These are phyloP conservation scores for Russula griseocarnosa DNA, from an alignment of 768 basidiomycete genomes.

Conservation along the genomic window DNA sequence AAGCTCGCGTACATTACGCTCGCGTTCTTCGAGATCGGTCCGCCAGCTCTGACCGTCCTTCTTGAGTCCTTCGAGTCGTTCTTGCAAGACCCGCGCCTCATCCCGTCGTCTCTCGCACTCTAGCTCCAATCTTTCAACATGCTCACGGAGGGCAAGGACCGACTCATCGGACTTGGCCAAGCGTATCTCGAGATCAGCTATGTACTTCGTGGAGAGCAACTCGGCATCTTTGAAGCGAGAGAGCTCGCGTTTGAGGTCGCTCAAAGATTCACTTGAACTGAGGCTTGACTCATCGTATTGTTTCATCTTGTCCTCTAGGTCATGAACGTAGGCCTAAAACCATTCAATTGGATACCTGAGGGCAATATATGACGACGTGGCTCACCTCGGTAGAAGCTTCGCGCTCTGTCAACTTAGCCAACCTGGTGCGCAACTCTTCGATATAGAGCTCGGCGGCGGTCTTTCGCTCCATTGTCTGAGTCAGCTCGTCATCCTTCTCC, in stretches of 20 bases:
- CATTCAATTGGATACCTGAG: conserved; percentile 25
- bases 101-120: conserved; percentile 71
- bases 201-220: conserved; percentile 67
- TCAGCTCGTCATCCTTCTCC: conserved; percentile 83
- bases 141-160: conserved; percentile 59
- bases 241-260: conserved; percentile 82
- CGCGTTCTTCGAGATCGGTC: conserved; percentile 78
- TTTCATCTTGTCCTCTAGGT: conserved; percentile 90
- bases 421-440: conserved; percentile 74
- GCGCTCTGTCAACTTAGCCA: conserved; percentile 80
- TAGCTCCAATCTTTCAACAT: conserved; percentile 70
- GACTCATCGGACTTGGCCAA: conserved; percentile 77
- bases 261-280: conserved; percentile 71
- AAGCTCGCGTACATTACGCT: conserved; percentile 67
- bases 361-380: conserved; percentile 12
- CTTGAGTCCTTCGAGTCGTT: conserved; percentile 63
- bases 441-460: conserved; percentile 80
- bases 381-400: conserved; percentile 89
- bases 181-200: conserved; percentile 80
- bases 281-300: conserved; percentile 74
- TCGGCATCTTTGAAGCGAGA: conserved; percentile 73
- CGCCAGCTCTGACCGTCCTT: conserved; percentile 79
- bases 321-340: conserved; percentile 83
- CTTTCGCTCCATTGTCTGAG: conserved; percentile 62
- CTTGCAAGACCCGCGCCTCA: conserved; percentile 67